Conservation (phyloP, 768 basidiomycete genomes). For the Hysterangium stoloniferum region DNA sequence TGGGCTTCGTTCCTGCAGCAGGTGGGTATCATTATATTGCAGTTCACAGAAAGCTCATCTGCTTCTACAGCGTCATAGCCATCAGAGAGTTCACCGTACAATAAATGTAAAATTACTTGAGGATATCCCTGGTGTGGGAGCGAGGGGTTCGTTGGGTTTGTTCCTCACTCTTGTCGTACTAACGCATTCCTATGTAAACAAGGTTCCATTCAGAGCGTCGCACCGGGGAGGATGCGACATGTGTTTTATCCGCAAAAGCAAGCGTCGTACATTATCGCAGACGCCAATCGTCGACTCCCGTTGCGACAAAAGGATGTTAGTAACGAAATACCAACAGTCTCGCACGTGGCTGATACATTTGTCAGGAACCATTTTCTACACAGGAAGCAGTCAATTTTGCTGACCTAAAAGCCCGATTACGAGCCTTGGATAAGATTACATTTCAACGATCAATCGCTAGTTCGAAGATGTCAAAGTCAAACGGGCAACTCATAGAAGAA, state of each 20-base stretch:
- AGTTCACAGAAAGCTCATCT: background rate
- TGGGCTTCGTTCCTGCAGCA: background rate
- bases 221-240: constrained; percentile 10
- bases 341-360: background rate
- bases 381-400: background rate
- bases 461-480: background rate
- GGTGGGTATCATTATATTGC: background rate
- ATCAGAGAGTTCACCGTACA: constrained; percentile 5
- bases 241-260: constrained; percentile 10
- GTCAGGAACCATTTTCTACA: background rate
- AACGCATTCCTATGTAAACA: background rate
- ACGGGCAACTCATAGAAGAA: background rate
- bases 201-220: constrained; percentile 9
- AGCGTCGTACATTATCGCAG: constrained; percentile 7
- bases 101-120: constrained; percentile 7
- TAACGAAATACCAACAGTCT: too few species aligned
- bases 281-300: background rate
- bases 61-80: constrained; percentile 7
- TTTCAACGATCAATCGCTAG: background rate
- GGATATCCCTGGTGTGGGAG: constrained; percentile 7
- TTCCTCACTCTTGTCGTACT: background rate
- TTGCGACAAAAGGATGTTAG: background rate
- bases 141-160: background rate
- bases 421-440: background rate
- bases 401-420: background rate